Evolutionary conservation across 257 asterid species (phyloP), one percentile per base, ranked within the genome.

Genomic region (Solanum piurae): DNA sequence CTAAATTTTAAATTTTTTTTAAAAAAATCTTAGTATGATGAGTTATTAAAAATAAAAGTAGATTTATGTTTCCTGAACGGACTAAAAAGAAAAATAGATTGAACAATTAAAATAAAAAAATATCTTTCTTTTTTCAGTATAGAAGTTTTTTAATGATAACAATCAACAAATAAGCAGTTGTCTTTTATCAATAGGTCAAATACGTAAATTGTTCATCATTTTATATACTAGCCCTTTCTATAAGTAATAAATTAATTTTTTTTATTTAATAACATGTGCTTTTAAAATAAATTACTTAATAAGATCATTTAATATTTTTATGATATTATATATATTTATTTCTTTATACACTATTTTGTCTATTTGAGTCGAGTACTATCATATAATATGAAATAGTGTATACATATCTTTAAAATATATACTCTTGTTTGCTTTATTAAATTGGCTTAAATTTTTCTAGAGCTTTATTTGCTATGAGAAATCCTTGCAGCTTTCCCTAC

Each of bases 1-100:
- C n/a, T 7, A 49, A 14, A 49, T 49, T 49, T 49, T 14, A 44
- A 12, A 4, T 1, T 0, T 0, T 0, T 44, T 44, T 0, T 0
- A 13, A 49, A 2, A 46, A 49, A 49, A 5, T 49, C 3, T 0
- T 5, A 20, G 4, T 55, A 55, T 55, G 25, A 20, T 0, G 64
- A 55, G 64, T 18, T 55, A 7, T 55, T 18, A 18, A 55, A 55
- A 18, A 55, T 13, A 55, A 14, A 52, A 14, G 2, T 14, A 52
- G 8, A 52, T 52, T 8, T 52, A 5, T 55, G 1, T 20, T 18
- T 55, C 0, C 5, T 14, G 58, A 49, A 49, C 7, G 21, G 21
- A 14, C 7, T 49, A 49, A 49, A 46, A 49, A 49, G 7, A 13
- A 49, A 49, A 49, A 49, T 49, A 49, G 2, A 20, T 58, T 46